phyloP scores from a whole-genome alignment of 2,329 filamentous ascomycete genomes.

The Alternaria ventricosa region DNA sequence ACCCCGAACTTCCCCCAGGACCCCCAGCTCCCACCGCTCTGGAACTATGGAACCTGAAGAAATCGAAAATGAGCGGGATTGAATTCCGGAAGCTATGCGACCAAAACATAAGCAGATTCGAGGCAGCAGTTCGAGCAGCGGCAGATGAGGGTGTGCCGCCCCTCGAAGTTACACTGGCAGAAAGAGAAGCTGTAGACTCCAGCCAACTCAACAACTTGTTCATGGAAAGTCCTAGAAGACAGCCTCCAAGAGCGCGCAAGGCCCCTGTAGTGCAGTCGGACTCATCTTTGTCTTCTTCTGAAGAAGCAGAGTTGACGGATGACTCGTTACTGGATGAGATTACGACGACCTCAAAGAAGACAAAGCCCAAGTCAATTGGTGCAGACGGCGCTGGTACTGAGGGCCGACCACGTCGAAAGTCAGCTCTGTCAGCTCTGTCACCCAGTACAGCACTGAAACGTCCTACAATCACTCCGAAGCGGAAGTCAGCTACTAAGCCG shows the following conservation, averaged over 20 bases:
- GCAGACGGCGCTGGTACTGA: background rate
- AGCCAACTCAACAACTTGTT: constrained; percentile 18
- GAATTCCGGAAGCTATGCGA: background rate
- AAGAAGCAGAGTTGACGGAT: constrained; percentile 3
- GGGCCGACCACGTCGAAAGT: background rate
- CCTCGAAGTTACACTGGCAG: background rate
- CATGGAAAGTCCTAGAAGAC: background rate
- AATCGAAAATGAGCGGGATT: background rate
- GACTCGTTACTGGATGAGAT: constrained; percentile 15
- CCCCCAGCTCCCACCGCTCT: background rate
- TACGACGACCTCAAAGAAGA: background rate
- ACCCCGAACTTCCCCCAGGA: background rate
- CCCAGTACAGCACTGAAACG: background rate
- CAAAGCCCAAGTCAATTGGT: background rate
- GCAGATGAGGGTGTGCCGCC: background rate
- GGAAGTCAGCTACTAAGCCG: background rate
- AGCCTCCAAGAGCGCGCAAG: constrained; percentile 8
- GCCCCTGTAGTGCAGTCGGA: constrained; percentile 24
- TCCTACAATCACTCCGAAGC: background rate
- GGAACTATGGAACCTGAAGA: background rate
- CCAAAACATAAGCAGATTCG: constrained; percentile 25
- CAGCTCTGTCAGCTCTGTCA: background rate
- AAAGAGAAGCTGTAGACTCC: background rate
- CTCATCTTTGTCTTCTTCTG: constrained; percentile 16
- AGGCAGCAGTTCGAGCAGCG: constrained; percentile 3